A percentile compares a stretch with the other conserved stretches of the same genome.
phyloP scores from a whole-genome alignment of 208 protist species.

The Trypanosoma vivax region DNA sequence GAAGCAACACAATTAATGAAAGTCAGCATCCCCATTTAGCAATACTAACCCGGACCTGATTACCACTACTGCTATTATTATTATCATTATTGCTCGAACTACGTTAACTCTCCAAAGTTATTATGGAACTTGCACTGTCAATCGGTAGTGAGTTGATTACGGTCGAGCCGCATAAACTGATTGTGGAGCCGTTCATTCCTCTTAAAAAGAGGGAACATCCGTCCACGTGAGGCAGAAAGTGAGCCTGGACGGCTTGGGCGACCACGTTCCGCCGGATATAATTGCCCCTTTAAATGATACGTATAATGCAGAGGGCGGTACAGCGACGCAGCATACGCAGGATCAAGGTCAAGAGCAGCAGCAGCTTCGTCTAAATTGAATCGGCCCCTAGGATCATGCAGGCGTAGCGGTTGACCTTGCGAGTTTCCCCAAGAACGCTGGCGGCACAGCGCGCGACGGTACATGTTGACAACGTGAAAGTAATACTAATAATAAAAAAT shows the following conservation, averaged over 20 bases:
- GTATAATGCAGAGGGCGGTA: slow-evolving; percentile 81
- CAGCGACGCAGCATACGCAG: slow-evolving; percentile 69
- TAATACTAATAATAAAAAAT: no score
- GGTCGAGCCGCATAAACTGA: slow-evolving; percentile 48
- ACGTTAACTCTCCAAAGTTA: neutral
- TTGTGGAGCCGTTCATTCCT: slow-evolving; percentile 50
- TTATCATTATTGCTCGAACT: no score
- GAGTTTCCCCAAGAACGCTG: slow-evolving; percentile 29
- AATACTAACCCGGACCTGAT: no score
- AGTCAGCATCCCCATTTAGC: no score
- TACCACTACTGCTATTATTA: no score
- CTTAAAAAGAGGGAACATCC: slow-evolving; percentile 75
- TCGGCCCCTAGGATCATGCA: slow-evolving; percentile 59
- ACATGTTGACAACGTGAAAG: no score
- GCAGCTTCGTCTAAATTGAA: slow-evolving; percentile 83
- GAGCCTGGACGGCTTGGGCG: slow-evolving; percentile 67
- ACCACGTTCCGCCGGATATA: slow-evolving; percentile 74
- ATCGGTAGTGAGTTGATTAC: slow-evolving; percentile 54
- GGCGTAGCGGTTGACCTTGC: slow-evolving; percentile 41
- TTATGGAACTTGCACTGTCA: slow-evolving; percentile 10
- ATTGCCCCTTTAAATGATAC: slow-evolving; percentile 68
- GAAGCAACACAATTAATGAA: no score
- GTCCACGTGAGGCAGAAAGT: slow-evolving; percentile 38
- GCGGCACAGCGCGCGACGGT: neutral
- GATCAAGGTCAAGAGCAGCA: slow-evolving; percentile 63